Evolutionary conservation across 2,329 filamentous ascomycete species (phyloP), one percentile per base, ranked within the genome.

Genomic region (Diaporthe sp.): DNA sequence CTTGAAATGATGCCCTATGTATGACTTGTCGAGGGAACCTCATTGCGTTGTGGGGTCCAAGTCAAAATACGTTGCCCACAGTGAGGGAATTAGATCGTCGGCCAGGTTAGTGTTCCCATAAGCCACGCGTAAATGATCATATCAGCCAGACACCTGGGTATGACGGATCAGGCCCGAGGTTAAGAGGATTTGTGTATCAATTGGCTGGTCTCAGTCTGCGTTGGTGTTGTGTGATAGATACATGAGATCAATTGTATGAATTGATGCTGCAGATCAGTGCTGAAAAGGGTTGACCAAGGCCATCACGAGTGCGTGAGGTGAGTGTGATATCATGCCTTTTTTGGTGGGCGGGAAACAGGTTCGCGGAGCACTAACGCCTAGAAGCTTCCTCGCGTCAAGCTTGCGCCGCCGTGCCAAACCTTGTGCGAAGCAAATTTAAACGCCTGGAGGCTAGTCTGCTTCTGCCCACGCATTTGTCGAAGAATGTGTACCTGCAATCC

Each of bases 51-150:
- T 54, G 33, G 33, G 69, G 28, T 45, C 28, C n/a, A 10, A 12
- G 35, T n/a, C 42, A 42, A 25, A 28, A 22, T 60, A 58, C n/a
- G 55, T 61, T 35, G 22, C 17, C 40, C 50, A 38, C n/a, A 4
- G 12, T 19, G 45, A 54, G 47, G 45, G 35, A 42, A 64, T 72
- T 42, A 64, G 52, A 72, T 33, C 25, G 45, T 72, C 17, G 70
- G 70, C 69, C 70, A 54, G 28, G 60, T 55, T 17, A 64, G 47
- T 54, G 57, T 52, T 52, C 70, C 70, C 57, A 72, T 42, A 42
- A 72, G 57, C 70, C 70, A 72, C 25, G 55, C 47, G 47, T 52
- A 58, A 22, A 64, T 25, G 25, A 64, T 64, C 70, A 72, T 72
- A 22, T 45, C 70, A 72, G 45, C 25, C n/a, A 64, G 69, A 25